Base-by-base conservation (phyloP, 192 early-diverging fungal genomes). In the Rhizophagus sp. region DNA sequence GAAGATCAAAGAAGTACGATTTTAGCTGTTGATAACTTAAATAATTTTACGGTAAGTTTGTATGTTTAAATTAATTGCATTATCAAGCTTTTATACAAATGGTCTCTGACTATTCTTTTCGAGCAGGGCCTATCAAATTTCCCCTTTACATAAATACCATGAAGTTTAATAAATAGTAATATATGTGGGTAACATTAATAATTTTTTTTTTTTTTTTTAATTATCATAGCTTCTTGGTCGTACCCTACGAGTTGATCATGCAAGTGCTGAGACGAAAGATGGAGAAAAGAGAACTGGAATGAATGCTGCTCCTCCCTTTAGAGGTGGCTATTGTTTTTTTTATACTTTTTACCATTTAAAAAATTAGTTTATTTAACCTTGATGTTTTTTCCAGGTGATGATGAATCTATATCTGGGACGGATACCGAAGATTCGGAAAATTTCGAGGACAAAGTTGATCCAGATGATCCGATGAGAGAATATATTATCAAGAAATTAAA, bases 11-110 rank as follows among this genome's bases (percentile, higher is more conserved):
- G 94, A 70, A 93, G 91, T 72, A 98, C 97, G 4, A 84, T 96
- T 1, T 86, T 99, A 49, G 95, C 96, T 0, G 97, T 99, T 7
- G 97, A 99, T 85, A 99, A 99, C 84, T 88, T 99, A 47, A 96
- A 96, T 82, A 96, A 96, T 9, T 84, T 84, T 62, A 87, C 90
- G 82, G 88, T 90, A 84, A 81, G 22, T 47, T 49, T 36, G 7
- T 57, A 44, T 1, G 6, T 8, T 24, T 13, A 36, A n/a, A 27
- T 47, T 17, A 72, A 62, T 3, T 36, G 2, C 11, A 44, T 62
- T 30, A 12, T 41, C 61, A 65, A 47, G 4, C 15, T 25, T 19
- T 17, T 34, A 15, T 3, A 39, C 73, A 36, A 44, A 22, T 66
- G 12, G 17, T 36, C 25, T 44, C 49, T 65, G 33, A 80, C 39